phyloP scores from a whole-genome alignment of 495 filamentous ascomycete genomes.

The Xylaria curta region DNA sequence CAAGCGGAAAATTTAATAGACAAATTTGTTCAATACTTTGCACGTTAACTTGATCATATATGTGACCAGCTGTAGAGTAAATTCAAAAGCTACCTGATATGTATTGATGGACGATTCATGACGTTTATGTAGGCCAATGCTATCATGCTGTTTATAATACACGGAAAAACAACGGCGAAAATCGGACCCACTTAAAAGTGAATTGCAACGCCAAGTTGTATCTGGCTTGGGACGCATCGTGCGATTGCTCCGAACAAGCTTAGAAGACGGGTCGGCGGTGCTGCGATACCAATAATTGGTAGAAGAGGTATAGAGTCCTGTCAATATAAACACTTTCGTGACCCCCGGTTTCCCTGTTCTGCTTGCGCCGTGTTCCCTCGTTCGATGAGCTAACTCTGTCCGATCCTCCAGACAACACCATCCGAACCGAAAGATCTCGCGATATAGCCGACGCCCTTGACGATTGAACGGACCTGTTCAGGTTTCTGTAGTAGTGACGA shows the following conservation, averaged over 20 bases:
- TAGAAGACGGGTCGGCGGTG: background rate
- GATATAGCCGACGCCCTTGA: background rate
- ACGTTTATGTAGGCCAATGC: background rate
- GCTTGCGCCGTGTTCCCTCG: background rate
- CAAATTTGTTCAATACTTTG: constrained; percentile 8
- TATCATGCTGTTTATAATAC: background rate
- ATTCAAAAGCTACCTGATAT: background rate
- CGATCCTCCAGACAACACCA: background rate
- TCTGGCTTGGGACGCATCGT: background rate
- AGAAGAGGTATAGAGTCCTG: background rate
- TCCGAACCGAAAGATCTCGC: background rate
- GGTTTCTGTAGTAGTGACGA: background rate
- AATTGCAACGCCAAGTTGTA: background rate
- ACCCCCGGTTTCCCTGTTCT: background rate
- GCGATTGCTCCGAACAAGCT: background rate
- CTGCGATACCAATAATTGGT: background rate
- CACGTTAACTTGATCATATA: background rate
- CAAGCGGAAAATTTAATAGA: constrained; percentile 27
- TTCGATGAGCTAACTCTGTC: background rate
- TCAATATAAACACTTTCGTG: too few relatives aligned
- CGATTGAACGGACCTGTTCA: background rate
- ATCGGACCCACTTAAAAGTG: constrained; percentile 28
- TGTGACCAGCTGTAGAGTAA: background rate
- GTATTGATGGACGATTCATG: background rate
- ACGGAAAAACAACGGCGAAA: constrained; percentile 19